phyloP scores from a whole-genome alignment of 176 grass and related monocot species.

The Oryza coarctata region DNA sequence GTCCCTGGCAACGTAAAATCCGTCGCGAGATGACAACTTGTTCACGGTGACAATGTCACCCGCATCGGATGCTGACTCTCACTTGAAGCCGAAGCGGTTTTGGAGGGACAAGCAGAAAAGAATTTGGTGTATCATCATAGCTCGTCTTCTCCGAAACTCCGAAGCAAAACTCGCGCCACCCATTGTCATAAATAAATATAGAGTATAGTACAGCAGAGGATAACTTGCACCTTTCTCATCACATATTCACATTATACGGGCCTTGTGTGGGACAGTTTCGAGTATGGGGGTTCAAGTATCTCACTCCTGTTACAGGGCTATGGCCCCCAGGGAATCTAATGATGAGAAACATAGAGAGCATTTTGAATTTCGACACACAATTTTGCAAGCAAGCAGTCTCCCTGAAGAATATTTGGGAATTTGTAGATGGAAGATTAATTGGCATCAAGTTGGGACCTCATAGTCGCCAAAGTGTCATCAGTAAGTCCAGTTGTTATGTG shows the following conservation, averaged over 20 bases:
- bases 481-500: not conserved
- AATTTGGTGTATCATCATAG: no score
- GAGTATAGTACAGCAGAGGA: not conserved
- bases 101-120: no score
- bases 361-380: not conserved
- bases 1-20: constrained; percentile 2
- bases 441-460: not conserved
- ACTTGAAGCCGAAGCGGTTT: not conserved
- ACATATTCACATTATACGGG: not conserved
- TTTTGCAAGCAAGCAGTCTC: not conserved
- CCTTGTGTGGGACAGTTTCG: not conserved
- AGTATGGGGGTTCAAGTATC: not conserved
- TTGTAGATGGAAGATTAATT: not conserved
- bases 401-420: not conserved
- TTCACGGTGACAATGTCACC: not conserved
- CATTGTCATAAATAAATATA: not conserved
- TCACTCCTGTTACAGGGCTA: not conserved
- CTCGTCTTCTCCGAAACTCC: not conserved
- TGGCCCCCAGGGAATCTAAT: constrained; percentile 14
- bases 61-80: constrained; percentile 18
- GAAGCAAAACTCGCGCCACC: not conserved
- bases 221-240: not conserved
- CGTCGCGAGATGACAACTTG: not conserved
- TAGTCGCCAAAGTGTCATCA: not conserved
- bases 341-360: constrained; percentile 21